Conservation (phyloP, 2,329 filamentous ascomycete species). For the Aspergillus cejpii region DNA sequence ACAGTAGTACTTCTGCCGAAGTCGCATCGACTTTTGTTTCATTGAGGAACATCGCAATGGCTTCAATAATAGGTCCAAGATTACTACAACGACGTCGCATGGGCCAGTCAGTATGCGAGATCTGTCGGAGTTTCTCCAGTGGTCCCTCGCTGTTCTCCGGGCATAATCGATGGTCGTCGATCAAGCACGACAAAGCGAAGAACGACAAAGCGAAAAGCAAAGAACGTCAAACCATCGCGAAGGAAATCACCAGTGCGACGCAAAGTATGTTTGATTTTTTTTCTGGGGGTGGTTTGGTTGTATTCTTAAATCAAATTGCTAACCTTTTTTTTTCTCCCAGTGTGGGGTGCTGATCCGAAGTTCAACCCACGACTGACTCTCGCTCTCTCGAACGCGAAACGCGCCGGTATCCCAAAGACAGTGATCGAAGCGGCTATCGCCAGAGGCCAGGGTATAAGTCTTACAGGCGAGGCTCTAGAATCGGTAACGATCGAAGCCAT, state of each 20-base stretch:
- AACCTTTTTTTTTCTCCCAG: no score
- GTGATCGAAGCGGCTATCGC: conserved; percentile 80
- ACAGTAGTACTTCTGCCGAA: no score
- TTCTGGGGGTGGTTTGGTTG: no score
- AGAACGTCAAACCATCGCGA: conserved; percentile 60
- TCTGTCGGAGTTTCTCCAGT: conserved; percentile 45
- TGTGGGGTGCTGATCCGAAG: conserved; percentile 67
- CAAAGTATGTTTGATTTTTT: conserved; percentile 61
- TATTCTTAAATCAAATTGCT: no score
- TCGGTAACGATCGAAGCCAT: conserved; percentile 71
- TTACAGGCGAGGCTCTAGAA: conserved; percentile 70
- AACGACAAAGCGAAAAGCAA: conserved; percentile 69
- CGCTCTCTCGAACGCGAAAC: conserved; percentile 70
- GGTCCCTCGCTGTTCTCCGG: conserved; percentile 52
- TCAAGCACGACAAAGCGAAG: conserved; percentile 87
- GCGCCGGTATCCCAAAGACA: conserved; percentile 75
- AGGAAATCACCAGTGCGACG: conserved; percentile 67
- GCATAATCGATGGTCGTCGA: conserved; percentile 93
- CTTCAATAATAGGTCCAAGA: conserved; percentile 20
- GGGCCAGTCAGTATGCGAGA: conserved; percentile 14
- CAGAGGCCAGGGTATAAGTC: conserved; percentile 76
- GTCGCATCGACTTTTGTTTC: conserved; percentile 1
- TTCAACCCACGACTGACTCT: conserved; percentile 69
- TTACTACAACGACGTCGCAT: conserved; percentile 11
- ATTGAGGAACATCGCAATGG: conserved; percentile 15